Conservation (phyloP, 768 basidiomycete genomes). For the Pleurotus salmoneostramineus region DNA sequence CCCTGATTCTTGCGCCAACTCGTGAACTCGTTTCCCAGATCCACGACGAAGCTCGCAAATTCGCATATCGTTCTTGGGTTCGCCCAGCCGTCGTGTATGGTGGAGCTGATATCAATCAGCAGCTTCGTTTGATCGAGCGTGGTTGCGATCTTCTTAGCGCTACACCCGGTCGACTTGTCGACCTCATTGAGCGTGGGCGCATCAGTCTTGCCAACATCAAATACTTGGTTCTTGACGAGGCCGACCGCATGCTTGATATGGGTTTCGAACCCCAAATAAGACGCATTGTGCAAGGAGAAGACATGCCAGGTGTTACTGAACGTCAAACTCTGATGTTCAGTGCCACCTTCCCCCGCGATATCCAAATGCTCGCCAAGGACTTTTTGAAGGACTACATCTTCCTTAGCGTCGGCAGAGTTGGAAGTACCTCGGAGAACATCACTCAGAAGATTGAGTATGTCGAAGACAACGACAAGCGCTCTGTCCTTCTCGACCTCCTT, state of each 20-base stretch:
- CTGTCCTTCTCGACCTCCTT: constrained; percentile 91
- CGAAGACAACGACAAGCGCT: constrained; percentile 95
- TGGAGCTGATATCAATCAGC: constrained; percentile 95
- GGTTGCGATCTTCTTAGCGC: constrained; percentile 97
- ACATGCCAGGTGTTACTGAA: constrained; percentile 91
- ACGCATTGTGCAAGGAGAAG: constrained; percentile 95
- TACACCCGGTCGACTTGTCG: constrained; percentile 96
- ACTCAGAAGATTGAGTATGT: constrained; percentile 99
- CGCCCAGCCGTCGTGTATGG: constrained; percentile 98
- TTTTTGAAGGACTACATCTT: constrained; percentile 99
- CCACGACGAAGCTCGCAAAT: constrained; percentile 98
- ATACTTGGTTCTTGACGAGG: constrained; percentile 98
- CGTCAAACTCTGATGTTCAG: constrained; percentile 99
- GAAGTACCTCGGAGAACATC: constrained; percentile 98
- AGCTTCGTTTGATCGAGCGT: constrained; percentile 90
- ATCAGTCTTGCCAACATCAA: constrained; percentile 96
- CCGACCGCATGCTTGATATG: constrained; percentile 99
- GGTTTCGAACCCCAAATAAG: constrained; percentile 99
- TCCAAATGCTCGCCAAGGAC: constrained; percentile 93
- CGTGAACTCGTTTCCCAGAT: constrained; percentile 99
- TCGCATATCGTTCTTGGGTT: constrained; percentile 99
- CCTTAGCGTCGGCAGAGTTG: constrained; percentile 97
- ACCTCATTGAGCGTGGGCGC: constrained; percentile 95
- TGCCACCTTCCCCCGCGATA: constrained; percentile 98
- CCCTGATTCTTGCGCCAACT: constrained; percentile 96